Evolutionary conservation across 345 rosid species (phyloP), one percentile per base, ranked within the genome.

Genomic region (Rhodomyrtus tomentosa): DNA sequence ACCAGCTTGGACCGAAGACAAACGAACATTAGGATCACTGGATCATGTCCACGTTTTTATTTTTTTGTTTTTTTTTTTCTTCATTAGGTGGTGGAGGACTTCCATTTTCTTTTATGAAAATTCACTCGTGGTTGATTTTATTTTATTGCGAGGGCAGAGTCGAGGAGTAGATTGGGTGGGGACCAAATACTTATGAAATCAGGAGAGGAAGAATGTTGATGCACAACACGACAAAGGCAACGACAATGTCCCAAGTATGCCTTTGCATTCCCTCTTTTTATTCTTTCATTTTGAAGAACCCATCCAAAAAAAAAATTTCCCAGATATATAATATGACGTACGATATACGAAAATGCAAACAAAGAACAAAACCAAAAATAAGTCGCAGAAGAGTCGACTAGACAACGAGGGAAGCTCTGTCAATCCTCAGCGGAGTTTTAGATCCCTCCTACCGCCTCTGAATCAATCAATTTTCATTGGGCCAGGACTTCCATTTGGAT

Each of bases 221-320:
- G 89, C 92, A 87, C 89, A 87, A 89, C 84, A 92, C 81, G 95
- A 91, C 95, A 91, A 86, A 84, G 86, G 84, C 83, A 89, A 82
- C 88, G 93, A 92, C 96, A 92, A 90, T 55, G 88, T 87, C 88
- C 90, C 92, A 76, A 83, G 84, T 82, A 87, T 86, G 89, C 87
- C 83, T 86, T 81, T 62, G 82, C 85, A 79, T 86, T 87, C 55
- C 5, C 74, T n/a, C n/a, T n/a, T n/a, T n/a, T n/a, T n/a, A n/a
- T n/a, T n/a, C n/a, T n/a, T n/a, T n/a, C n/a, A n/a, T n/a, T n/a
- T n/a, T n/a, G n/a, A n/a, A n/a, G n/a, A n/a, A 87, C 68, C 89
- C 53, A 52, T 80, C 82, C 92, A 89, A 91, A 92, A 90, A 89
- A 91, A 92, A 90, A 90, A 90, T 85, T 87, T 81, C 86, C 84